A percentile compares a stretch with the other conserved stretches of the same genome.
phyloP scores from a whole-genome alignment of 148 eudicot genomes.

The Cornus controversa region DNA sequence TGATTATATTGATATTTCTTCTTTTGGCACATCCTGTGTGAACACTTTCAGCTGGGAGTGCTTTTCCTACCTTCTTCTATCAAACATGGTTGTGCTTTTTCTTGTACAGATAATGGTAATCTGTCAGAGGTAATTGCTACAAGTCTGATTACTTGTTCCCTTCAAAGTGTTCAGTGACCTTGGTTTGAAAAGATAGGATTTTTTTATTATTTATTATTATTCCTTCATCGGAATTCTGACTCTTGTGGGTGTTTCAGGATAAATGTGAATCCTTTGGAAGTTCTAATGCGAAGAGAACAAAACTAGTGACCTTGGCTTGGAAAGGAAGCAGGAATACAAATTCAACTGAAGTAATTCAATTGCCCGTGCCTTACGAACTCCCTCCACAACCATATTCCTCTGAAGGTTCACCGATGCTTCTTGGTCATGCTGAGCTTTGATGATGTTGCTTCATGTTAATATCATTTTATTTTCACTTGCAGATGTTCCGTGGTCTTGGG shows the following conservation, averaged over 20 bases:
- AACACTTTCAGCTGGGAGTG: conserved; percentile 71
- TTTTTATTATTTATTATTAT: background rate
- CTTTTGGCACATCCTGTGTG: background rate
- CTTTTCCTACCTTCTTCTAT: conserved; percentile 61
- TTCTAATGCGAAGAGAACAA: conserved; percentile 43
- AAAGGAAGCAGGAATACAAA: conserved; percentile 33
- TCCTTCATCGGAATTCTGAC: background rate
- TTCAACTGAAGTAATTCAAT: conserved; percentile 47
- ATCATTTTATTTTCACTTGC: conserved; percentile 15
- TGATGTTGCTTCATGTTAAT: conserved; percentile 1
- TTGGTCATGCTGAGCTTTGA: background rate
- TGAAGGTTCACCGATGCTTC: conserved; percentile 42
- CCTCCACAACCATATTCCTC: conserved; percentile 79
- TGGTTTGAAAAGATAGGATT: background rate
- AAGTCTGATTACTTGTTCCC: background rate
- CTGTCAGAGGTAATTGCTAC: conserved; percentile 36
- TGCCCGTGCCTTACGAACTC: conserved; percentile 90
- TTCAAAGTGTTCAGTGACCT: background rate
- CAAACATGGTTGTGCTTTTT: conserved; percentile 49
- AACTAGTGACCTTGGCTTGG: conserved; percentile 71
- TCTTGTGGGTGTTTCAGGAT: conserved; percentile 29
- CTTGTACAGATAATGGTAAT: conserved; percentile 59
- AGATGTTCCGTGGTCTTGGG: conserved; percentile 99
- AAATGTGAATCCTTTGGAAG: conserved; percentile 18
- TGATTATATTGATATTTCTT: background rate